Percentiles rank a stretch among this genome's conserved stretches.
These are phyloP conservation scores for Pythium graminicola DNA, from an alignment of 352 stramenopile species.

Conservation along the genomic window DNA sequence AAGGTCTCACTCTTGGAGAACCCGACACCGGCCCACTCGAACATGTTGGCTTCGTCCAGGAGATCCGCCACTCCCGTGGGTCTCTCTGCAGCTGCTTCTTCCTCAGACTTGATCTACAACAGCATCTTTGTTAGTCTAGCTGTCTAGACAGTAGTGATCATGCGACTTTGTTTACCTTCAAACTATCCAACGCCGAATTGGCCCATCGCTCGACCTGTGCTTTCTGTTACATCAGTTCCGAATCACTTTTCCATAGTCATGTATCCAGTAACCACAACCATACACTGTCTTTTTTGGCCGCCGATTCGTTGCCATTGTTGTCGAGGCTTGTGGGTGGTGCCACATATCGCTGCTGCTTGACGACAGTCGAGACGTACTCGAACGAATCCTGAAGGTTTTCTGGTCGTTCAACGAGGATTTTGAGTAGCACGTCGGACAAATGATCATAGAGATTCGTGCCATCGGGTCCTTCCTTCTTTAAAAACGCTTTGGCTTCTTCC, in stretches of 20 bases:
- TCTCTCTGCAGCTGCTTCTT: conserved; percentile 35
- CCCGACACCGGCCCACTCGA: conserved; percentile 69
- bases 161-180: conserved; percentile 42
- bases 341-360: conserved; percentile 78
- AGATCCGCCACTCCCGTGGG: conserved; percentile 49
- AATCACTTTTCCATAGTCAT: neutral
- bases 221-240: too few species aligned
- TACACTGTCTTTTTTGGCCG: conserved; percentile 53
- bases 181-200: conserved; percentile 48
- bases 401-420: conserved; percentile 79
- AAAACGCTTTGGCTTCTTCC: conserved; percentile 85
- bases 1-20: conserved; percentile 75
- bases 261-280: neutral
- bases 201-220: conserved; percentile 55
- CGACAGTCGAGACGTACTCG: conserved; percentile 77
- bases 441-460: conserved; percentile 85
- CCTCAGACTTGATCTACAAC: conserved; percentile 38
- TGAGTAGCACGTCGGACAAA: conserved; percentile 78
- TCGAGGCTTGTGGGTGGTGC: conserved; percentile 9
- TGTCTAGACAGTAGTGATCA: too few species aligned
- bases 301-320: conserved; percentile 25
- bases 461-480: conserved; percentile 70
- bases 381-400: conserved; percentile 83
- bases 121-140: neutral
- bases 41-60: conserved; percentile 78